phyloP scores from a whole-genome alignment of 2,329 filamentous ascomycete species.

The Fusarium nelsonii region DNA sequence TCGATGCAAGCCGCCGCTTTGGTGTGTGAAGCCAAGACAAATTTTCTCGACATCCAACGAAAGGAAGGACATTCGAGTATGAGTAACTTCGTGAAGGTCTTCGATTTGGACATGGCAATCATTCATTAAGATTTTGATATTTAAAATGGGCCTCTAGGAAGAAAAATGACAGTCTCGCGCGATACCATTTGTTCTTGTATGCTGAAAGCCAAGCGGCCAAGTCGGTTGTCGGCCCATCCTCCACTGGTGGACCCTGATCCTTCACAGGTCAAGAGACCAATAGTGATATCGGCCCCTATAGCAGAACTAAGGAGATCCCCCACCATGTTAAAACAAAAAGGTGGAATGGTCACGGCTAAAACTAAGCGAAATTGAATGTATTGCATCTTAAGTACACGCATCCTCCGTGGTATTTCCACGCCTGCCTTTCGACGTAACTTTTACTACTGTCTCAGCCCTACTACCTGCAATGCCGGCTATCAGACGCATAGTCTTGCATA shows the following conservation, averaged over 20 bases:
- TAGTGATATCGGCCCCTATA: background rate
- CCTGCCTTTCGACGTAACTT: background rate
- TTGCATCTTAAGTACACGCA: background rate
- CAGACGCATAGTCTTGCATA: background rate
- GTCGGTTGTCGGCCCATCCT: background rate
- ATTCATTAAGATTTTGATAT: too few species aligned
- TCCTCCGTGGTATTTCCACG: background rate
- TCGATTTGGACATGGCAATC: too few species aligned
- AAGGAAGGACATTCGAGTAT: too few species aligned
- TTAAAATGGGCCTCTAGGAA: too few species aligned
- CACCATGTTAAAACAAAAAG: background rate
- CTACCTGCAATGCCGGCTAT: background rate
- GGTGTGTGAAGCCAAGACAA: background rate
- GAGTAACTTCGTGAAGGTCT: too few species aligned
- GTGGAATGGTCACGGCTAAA: background rate
- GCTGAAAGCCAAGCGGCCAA: constrained; percentile 5
- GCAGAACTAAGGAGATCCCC: background rate
- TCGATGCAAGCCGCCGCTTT: background rate
- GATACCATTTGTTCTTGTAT: background rate
- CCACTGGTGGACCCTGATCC: background rate
- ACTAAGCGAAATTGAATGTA: background rate
- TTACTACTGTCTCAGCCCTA: background rate
- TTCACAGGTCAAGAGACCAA: background rate
- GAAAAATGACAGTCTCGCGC: background rate
- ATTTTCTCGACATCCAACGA: too few species aligned